A percentile compares a stretch with the other conserved stretches of the same genome.
These are phyloP conservation scores for Colletotrichum endophyticum DNA, from an alignment of 2,329 filamentous ascomycete species.

Conservation along the genomic window DNA sequence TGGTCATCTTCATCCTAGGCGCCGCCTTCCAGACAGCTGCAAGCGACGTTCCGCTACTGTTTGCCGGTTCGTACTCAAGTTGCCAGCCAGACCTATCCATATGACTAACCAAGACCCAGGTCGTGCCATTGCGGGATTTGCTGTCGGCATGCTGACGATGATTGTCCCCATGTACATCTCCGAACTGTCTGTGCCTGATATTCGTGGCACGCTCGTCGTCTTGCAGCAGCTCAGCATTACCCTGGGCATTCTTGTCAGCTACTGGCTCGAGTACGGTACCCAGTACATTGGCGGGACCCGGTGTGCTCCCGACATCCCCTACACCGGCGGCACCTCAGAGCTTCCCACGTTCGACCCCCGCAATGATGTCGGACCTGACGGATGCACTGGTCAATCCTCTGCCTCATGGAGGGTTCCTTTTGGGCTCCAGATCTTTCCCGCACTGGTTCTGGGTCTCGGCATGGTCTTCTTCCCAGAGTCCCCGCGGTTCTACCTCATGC, in stretches of 20 bases:
- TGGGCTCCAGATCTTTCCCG: slow-evolving; percentile 51
- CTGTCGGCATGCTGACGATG: slow-evolving; percentile 45
- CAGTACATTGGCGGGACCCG: slow-evolving; percentile 46
- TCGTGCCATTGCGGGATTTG: slow-evolving; percentile 47
- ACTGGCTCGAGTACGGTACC: slow-evolving; percentile 47
- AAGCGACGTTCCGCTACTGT: slow-evolving; percentile 39
- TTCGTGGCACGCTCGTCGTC: slow-evolving; percentile 52
- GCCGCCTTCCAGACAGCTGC: slow-evolving; percentile 49
- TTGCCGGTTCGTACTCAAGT: slow-evolving; percentile 23
- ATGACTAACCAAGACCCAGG: slow-evolving; percentile 25
- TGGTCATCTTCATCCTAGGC: slow-evolving; percentile 43
- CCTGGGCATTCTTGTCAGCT: slow-evolving; percentile 45
- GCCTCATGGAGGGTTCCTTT: slow-evolving; percentile 53
- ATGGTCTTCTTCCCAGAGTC: slow-evolving; percentile 57
- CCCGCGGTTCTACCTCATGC: slow-evolving; percentile 38
- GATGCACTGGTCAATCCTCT: slow-evolving; percentile 47
- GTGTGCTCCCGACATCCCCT: slow-evolving; percentile 51
- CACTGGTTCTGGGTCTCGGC: slow-evolving; percentile 58
- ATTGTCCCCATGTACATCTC: slow-evolving; percentile 50
- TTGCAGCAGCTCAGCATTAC: slow-evolving; percentile 47
- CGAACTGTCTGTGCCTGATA: slow-evolving; percentile 52
- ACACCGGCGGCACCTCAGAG: slow-evolving; percentile 44
- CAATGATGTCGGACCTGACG: slow-evolving; percentile 37
- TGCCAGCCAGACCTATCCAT: background rate
- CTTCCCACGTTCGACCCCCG: slow-evolving; percentile 46